Evolutionary conservation across 2,329 filamentous ascomycete species (phyloP).

Genomic region (Aspergillus hortae): DNA sequence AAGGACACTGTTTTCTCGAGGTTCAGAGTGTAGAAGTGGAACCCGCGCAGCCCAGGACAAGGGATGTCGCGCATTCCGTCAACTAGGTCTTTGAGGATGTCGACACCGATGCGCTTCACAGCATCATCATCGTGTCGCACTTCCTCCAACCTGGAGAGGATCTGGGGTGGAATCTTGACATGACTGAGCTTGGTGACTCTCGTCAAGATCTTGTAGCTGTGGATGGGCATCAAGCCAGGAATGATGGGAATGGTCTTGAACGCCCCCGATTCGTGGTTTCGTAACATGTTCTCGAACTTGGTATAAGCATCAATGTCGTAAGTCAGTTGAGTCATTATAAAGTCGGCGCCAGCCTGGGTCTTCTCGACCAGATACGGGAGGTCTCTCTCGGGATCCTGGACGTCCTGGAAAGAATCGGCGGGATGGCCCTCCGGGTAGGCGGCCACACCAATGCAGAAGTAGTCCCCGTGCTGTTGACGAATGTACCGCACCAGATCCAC

Average conservation of each 20-base stretch:
- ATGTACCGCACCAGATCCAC: constrained; percentile 89
- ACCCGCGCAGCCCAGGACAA: constrained; percentile 64
- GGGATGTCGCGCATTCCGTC: constrained; percentile 69
- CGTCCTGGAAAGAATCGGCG: constrained; percentile 83
- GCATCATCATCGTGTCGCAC: constrained; percentile 47
- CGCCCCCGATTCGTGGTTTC: constrained; percentile 75
- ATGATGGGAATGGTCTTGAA: constrained; percentile 89
- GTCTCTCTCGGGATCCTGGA: constrained; percentile 63
- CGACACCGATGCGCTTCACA: constrained; percentile 47
- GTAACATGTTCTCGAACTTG: constrained; percentile 70
- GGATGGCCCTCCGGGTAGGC: constrained; percentile 94
- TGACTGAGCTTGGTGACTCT: constrained; percentile 93
- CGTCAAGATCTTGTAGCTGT: constrained; percentile 94
- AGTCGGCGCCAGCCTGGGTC: constrained; percentile 85
- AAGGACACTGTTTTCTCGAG: constrained; percentile 94
- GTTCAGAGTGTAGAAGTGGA: constrained; percentile 97
- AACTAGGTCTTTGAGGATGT: constrained; percentile 78
- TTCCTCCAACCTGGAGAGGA: constrained; percentile 60
- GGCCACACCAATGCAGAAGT: constrained; percentile 94
- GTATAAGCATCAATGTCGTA: constrained; percentile 85
- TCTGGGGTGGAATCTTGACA: constrained; percentile 69
- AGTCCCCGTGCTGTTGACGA: constrained; percentile 77
- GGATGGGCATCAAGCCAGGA: constrained; percentile 94
- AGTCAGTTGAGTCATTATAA: constrained; percentile 98
- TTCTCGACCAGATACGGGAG: constrained; percentile 88